phyloP scores from a whole-genome alignment of 805 yeast genomes.

The Wickerhamomyces pijperi region DNA sequence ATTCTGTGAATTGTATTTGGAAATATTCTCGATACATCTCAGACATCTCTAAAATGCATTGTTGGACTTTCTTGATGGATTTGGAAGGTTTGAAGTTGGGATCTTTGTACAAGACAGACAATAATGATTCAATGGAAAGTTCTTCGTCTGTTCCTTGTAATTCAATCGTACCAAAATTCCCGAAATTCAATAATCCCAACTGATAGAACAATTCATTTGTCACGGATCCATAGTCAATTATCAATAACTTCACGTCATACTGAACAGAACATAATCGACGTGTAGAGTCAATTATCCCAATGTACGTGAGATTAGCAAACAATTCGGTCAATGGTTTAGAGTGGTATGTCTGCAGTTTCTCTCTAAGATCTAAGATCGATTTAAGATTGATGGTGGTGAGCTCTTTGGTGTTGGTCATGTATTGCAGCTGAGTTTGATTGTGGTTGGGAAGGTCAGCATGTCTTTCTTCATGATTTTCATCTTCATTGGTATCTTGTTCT shows the following conservation, averaged over 20 bases:
- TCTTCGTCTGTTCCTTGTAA: slow-evolving; percentile 20
- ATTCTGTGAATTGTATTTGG: slow-evolving; percentile 29
- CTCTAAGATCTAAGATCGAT: slow-evolving; percentile 47
- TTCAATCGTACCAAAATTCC: slow-evolving; percentile 60
- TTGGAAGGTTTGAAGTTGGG: slow-evolving; percentile 9
- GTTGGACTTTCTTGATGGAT: slow-evolving; percentile 18
- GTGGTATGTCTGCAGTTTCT: slow-evolving; percentile 32
- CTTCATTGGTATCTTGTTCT: too few relatives aligned
- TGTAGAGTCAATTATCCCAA: slow-evolving; percentile 71
- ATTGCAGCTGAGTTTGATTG: background rate
- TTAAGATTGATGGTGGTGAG: slow-evolving; percentile 37
- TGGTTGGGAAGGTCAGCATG: too few relatives aligned
- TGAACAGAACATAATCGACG: slow-evolving; percentile 76
- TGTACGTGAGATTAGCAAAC: slow-evolving; percentile 58
- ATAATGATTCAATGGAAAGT: background rate
- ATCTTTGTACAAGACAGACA: slow-evolving; percentile 6
- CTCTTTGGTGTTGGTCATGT: slow-evolving; percentile 11
- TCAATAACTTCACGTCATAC: slow-evolving; percentile 61
- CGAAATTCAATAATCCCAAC: slow-evolving; percentile 62
- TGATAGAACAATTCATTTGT: slow-evolving; percentile 71
- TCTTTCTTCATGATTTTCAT: too few relatives aligned
- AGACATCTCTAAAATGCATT: slow-evolving; percentile 34
- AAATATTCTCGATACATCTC: slow-evolving; percentile 83
- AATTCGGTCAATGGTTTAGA: slow-evolving; percentile 52
- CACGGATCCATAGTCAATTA: slow-evolving; percentile 72